A percentile compares a stretch with the other conserved stretches of the same genome.
phyloP scores from a whole-genome alignment of 768 basidiomycete genomes.

The Glaciozyma martinii region DNA sequence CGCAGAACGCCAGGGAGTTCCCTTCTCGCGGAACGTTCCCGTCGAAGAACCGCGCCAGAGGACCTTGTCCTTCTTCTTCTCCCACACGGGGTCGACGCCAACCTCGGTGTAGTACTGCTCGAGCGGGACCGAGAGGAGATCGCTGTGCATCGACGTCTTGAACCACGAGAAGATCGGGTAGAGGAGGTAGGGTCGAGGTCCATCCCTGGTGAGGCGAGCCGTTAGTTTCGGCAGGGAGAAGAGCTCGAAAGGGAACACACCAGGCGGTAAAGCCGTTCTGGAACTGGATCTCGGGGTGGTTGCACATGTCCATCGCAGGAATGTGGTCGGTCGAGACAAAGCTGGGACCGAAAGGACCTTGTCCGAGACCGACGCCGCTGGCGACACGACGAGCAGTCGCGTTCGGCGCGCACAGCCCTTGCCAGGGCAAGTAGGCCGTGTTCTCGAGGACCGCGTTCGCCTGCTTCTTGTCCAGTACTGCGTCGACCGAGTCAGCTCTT shows the following conservation, averaged over 20 bases:
- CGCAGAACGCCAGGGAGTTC: constrained; percentile 46
- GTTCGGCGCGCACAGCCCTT: constrained; percentile 29
- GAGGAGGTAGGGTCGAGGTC: constrained; percentile 29
- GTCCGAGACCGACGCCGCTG: constrained; percentile 29
- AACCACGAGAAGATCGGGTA: constrained; percentile 72
- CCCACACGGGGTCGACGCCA: constrained; percentile 84
- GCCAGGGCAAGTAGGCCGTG: constrained; percentile 32
- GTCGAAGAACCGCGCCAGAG: constrained; percentile 96
- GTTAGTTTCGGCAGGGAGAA: neutral
- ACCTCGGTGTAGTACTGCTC: constrained; percentile 79
- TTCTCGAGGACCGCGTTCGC: constrained; percentile 27
- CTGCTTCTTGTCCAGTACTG: constrained; percentile 12
- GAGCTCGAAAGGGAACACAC: neutral
- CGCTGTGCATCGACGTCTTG: constrained; percentile 69
- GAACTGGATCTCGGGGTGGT: constrained; percentile 39
- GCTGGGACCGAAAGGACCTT: constrained; percentile 35
- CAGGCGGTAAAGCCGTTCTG: constrained; percentile 23
- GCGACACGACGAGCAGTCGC: constrained; percentile 29
- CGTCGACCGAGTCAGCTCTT: neutral
- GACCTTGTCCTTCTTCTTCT: constrained; percentile 65
- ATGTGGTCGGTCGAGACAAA: constrained; percentile 31
- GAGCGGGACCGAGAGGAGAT: constrained; percentile 88
- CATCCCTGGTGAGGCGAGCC: constrained; percentile 32
- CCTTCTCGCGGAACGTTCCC: constrained; percentile 51
- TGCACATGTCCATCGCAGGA: constrained; percentile 39